These are phyloP conservation scores for Xylaria bambusicola DNA, from an alignment of 495 filamentous ascomycete species.

Conservation along the genomic window DNA sequence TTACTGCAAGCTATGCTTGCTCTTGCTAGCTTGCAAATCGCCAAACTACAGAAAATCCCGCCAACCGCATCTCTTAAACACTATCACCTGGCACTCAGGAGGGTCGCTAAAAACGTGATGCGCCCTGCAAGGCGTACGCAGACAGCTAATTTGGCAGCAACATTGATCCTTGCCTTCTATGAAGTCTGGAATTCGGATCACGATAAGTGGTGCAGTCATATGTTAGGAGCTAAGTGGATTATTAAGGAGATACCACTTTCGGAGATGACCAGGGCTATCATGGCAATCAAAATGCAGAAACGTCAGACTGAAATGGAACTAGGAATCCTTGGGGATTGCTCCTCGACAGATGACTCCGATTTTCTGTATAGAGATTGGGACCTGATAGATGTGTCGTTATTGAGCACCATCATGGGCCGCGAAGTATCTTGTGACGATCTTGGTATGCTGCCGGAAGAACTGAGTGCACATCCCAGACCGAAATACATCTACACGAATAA, in stretches of 20 bases:
- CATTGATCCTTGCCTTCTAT: slow-evolving; percentile 86
- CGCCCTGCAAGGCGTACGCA: slow-evolving; percentile 71
- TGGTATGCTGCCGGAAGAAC: slow-evolving; percentile 31
- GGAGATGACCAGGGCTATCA: slow-evolving; percentile 64
- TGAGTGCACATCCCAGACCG: slow-evolving; percentile 26
- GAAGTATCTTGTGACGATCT: slow-evolving; percentile 38
- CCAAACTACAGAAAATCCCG: slow-evolving; percentile 72
- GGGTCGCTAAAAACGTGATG: slow-evolving; percentile 72
- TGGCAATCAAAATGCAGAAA: slow-evolving; percentile 57
- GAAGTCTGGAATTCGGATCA: slow-evolving; percentile 95
- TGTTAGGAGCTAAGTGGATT: slow-evolving; percentile 80
- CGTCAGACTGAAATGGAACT: slow-evolving; percentile 34
- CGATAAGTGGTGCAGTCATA: slow-evolving; percentile 90
- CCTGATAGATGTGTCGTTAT: slow-evolving; percentile 39
- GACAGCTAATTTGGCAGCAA: slow-evolving; percentile 81
- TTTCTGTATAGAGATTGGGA: slow-evolving; percentile 34
- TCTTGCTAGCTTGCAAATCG: slow-evolving; percentile 83
- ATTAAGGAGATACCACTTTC: slow-evolving; percentile 80
- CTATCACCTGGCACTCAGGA: slow-evolving; percentile 81
- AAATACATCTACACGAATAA: slow-evolving; percentile 58
- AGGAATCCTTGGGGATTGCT: slow-evolving; percentile 26
- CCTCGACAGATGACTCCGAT: slow-evolving; percentile 25
- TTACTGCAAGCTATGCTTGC: slow-evolving; percentile 92
- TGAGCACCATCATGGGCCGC: slow-evolving; percentile 40
- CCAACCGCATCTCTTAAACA: slow-evolving; percentile 83